A percentile compares a stretch with the other conserved stretches of the same genome.
Evolutionary conservation across 306 rosid species (phyloP).

Genomic region (Erythrophleum fordii): DNA sequence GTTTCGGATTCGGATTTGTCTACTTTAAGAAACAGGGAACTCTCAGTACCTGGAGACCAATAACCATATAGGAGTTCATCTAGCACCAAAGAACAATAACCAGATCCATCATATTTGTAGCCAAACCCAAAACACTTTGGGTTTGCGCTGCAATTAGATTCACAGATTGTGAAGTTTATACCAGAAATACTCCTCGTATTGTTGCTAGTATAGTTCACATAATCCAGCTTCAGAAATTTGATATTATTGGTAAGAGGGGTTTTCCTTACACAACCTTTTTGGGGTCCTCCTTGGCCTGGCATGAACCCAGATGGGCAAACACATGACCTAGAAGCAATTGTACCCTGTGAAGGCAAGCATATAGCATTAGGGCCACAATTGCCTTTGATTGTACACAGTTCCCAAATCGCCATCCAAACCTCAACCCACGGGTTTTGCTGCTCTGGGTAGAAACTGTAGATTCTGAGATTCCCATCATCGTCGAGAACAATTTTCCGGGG

Average conservation of each 20-base stretch:
- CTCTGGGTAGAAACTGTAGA: conserved; percentile 58
- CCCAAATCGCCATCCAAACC: conserved; percentile 65
- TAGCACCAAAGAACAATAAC: conserved; percentile 44
- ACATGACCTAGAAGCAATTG: conserved; percentile 44
- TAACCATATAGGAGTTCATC: conserved; percentile 57
- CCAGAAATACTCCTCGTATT: neutral
- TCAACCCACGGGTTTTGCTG: conserved; percentile 43
- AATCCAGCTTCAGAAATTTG: conserved; percentile 66
- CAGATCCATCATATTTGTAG: conserved; percentile 64
- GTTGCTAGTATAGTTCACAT: conserved; percentile 61
- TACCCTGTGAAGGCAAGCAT: conserved; percentile 54
- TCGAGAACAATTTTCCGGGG: conserved; percentile 59
- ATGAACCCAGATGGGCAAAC: conserved; percentile 73
- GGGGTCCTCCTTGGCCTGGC: conserved; percentile 11
- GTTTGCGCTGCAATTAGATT: conserved; percentile 44
- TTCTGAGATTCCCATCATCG: conserved; percentile 71
- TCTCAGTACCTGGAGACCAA: conserved; percentile 81
- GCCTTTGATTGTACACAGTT: conserved; percentile 55
- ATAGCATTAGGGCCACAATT: conserved; percentile 68
- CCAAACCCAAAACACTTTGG: conserved; percentile 59
- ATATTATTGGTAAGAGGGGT: conserved; percentile 24
- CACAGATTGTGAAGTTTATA: conserved; percentile 51
- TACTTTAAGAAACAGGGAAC: conserved; percentile 60
- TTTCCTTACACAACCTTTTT: conserved; percentile 58
- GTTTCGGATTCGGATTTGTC: conserved; percentile 51